Percentiles rank a stretch among this genome's conserved stretches.
Conservation (phyloP, 2,329 filamentous ascomycete genomes). For the Cercospora sp. region DNA sequence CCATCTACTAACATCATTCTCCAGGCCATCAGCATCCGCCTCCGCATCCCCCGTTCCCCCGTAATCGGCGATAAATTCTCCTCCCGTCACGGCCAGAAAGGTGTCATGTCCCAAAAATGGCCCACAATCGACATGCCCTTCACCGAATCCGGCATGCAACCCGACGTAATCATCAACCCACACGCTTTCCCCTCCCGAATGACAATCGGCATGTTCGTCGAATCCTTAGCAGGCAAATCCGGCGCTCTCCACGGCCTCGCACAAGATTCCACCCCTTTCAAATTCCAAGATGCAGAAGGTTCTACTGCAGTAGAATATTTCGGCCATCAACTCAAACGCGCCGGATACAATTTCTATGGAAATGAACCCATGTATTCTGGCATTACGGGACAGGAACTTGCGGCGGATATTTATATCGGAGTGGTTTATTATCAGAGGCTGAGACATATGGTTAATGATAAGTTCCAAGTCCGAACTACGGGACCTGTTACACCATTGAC, state of each 20-base stretch:
- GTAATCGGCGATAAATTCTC: conserved; percentile 99
- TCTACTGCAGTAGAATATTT: conserved; percentile 93
- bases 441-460: conserved; percentile 99
- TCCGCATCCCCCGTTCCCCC: conserved; percentile 84
- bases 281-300: conserved; percentile 74
- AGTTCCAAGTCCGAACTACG: conserved; percentile 96
- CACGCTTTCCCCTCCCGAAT: conserved; percentile 99
- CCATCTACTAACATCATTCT: conserved; percentile 46
- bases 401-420: conserved; percentile 93
- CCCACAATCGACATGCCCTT: conserved; percentile 93
- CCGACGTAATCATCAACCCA: conserved; percentile 97
- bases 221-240: conserved; percentile 92
- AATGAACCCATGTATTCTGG: conserved; percentile 99
- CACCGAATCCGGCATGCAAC: conserved; percentile 92
- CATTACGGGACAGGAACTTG: conserved; percentile 90
- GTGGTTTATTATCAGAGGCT: conserved; percentile 98
- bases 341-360: conserved; percentile 96
- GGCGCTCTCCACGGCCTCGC: conserved; percentile 93
- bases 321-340: conserved; percentile 89
- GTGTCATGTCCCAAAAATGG: conserved; percentile 96
- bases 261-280: conserved; percentile 93
- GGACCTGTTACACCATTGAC: conserved; percentile 88
- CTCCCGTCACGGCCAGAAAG: conserved; percentile 96
- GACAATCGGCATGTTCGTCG: conserved; percentile 99
- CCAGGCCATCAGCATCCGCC: conserved; percentile 88